phyloP scores from a whole-genome alignment of 208 protist species.

The Trypanosomatidae sp. region DNA sequence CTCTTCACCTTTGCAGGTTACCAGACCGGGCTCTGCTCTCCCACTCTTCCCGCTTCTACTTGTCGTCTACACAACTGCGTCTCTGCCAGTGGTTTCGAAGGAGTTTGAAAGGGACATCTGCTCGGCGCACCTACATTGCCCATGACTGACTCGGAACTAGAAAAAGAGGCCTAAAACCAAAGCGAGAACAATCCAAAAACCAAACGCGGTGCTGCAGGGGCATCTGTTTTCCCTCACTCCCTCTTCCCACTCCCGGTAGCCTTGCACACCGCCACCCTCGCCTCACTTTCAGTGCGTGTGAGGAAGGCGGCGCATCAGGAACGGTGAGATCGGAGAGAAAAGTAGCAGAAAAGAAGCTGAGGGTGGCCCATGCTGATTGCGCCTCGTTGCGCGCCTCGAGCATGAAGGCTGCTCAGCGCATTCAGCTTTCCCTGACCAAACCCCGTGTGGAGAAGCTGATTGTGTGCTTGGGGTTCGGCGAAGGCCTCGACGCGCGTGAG shows the following conservation, averaged over 20 bases:
- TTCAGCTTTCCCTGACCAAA: conserved; percentile 34
- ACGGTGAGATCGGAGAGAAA: not conserved
- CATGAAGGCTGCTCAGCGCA: conserved; percentile 18
- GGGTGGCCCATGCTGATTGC: not conserved
- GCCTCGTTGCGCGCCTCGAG: not conserved
- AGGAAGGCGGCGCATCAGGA: not conserved
- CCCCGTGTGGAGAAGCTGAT: conserved; percentile 48
- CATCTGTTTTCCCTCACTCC: not conserved
- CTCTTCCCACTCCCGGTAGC: not conserved
- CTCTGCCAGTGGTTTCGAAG: not conserved
- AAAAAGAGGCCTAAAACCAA: not conserved
- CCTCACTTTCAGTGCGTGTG: not conserved
- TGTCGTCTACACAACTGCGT: not conserved
- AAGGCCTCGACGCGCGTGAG: not conserved
- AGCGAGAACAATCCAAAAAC: no score
- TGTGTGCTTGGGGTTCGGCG: conserved; percentile 53
- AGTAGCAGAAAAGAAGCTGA: not conserved
- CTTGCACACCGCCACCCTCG: not conserved
- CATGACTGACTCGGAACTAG: no score
- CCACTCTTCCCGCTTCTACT: not conserved
- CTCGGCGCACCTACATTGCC: not conserved
- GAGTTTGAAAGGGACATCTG: not conserved
- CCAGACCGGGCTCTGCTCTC: not conserved
- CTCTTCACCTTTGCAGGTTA: not conserved
- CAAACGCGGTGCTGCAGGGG: not conserved